Conservation (phyloP, 1,139 yeast species). For the Debaryomycetaceae sp. region DNA sequence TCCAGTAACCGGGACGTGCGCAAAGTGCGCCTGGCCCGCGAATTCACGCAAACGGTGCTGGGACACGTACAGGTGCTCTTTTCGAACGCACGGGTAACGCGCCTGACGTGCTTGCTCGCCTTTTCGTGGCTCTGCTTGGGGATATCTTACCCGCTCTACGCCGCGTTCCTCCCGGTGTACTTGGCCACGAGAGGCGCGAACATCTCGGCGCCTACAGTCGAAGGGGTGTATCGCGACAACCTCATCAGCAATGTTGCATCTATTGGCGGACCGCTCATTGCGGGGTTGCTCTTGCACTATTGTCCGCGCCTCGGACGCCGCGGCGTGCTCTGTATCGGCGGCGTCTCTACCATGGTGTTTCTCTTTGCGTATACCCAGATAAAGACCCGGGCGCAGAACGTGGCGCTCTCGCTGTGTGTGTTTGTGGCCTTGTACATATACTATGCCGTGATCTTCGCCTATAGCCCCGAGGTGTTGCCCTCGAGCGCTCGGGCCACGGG, state of each 20-base stretch:
- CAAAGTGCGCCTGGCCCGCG: slow-evolving; percentile 6
- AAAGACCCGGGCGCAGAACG: slow-evolving; percentile 36
- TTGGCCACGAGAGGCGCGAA: slow-evolving; percentile 30
- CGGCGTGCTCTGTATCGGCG: slow-evolving; percentile 46
- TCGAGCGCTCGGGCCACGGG: slow-evolving; percentile 47
- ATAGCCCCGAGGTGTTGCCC: slow-evolving; percentile 51
- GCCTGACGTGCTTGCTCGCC: slow-evolving; percentile 20
- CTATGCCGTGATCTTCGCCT: slow-evolving; percentile 46
- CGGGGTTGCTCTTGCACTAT: slow-evolving; percentile 28
- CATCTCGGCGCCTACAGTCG: slow-evolving; percentile 20
- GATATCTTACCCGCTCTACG: slow-evolving; percentile 26
- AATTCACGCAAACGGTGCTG: slow-evolving; percentile 5
- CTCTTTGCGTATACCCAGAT: slow-evolving; percentile 49
- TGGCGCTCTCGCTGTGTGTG: slow-evolving; percentile 42
- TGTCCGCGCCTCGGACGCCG: slow-evolving; percentile 42
- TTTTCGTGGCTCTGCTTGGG: slow-evolving; percentile 28
- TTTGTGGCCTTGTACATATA: slow-evolving; percentile 41
- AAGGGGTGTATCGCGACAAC: slow-evolving; percentile 39
- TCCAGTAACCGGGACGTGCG: slow-evolving; percentile 10
- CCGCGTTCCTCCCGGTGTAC: slow-evolving; percentile 26
- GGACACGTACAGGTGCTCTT: slow-evolving; percentile 19
- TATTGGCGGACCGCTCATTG: slow-evolving; percentile 48
- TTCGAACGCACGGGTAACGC: slow-evolving; percentile 13
- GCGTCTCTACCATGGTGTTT: slow-evolving; percentile 41
- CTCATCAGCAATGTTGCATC: slow-evolving; percentile 39